Evolutionary conservation across 176 grass and related monocot genomes (phyloP), one percentile per base, ranked within the genome.

Genomic region (Zizania latifolia): DNA sequence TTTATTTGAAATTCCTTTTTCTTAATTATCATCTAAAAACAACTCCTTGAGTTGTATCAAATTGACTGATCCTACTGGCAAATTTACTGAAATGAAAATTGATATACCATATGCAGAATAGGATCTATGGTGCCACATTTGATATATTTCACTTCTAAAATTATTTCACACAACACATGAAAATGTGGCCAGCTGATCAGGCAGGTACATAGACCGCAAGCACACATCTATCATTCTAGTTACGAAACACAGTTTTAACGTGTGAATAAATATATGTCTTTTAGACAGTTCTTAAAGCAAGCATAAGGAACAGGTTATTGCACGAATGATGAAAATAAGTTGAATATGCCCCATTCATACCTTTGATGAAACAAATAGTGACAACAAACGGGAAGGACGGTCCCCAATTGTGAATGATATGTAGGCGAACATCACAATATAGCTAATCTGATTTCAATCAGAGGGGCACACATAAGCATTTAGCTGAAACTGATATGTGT

Each of bases 341-440:
- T 45, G 48, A 75, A 46, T n/a, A 10, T 50, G 17, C 65, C 31
- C 22, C 57, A 58, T 4, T 19, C 38, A 61, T 99, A 99, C 95
- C 89, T 94, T 99, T 72, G 95, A 89, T 66, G 95, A 99, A 81
- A 99, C 76, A 82, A 94, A 80, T 81, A 92, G 51, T 81, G 80
- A 86, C 56, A 75, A 76, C 26, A 72, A 84, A 87, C 48, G 65
- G 65, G 55, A 83, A 83, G 87, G 82, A 17, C 69, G 87, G 28
- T 94, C 89, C 79, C 90, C 95, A 67, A 99, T 86, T 62, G 87
- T 92, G 65, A 94, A 88, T 36, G 95, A 92, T 85, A 99, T 94
- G 82, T 99, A 99, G 57, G 72, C 86, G 73, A 99, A 99, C 95
- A 99, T 99, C 76, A 99, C 84, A 82, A 99, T 72, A 86, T 99